Evolutionary conservation across 768 basidiomycete genomes (phyloP), one percentile per base, ranked within the genome.

Genomic region (Trametes villosa): DNA sequence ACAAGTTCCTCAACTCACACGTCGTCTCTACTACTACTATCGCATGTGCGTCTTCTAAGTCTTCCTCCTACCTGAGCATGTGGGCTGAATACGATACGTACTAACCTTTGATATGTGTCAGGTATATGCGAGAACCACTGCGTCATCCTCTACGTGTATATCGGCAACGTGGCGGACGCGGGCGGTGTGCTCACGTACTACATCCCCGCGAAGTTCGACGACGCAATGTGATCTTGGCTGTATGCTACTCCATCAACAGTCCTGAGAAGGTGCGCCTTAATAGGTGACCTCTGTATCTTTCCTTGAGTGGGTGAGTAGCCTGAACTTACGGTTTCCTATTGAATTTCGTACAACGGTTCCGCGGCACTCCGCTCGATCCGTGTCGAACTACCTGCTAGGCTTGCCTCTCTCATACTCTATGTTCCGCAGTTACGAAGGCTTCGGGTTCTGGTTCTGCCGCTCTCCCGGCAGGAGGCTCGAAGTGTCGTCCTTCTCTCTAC

Each of bases 121-220:
- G 92, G 89, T 68, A 81, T 95, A 50, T 95, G 93, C 69, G 85
- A 87, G 65, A 81, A 86, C 59, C 89, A 94, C 63, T 94, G 92
- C 69, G 80, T 91, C 59, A 94, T 95, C 65, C 81, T 94, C 51
- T 95, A 94, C 64, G 92, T 94, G 54, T 95, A 94, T 69, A 88
- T 94, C 44, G 93, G 93, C 11, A 87, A 92, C 31, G 81, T 87
- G 12, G 83, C 84, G 5, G 86, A 91, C 57, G 85, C 88, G 0
- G 91, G 92, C 45, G 93, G 92, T 2, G 90, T 95, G 41, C 77
- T 95, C 63, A 95, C 93, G 2, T 94, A 91, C 70, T 95, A 94
- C 68, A 86, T 95, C 52, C 93, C 93, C 42, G 89, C 88, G 1
- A 83, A 91, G 38, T 80, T 89, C 45, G 85, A 87, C 42, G 88